Evolutionary conservation across 164 flowering plant species (phyloP).

Genomic region (Magnolia officinalis): DNA sequence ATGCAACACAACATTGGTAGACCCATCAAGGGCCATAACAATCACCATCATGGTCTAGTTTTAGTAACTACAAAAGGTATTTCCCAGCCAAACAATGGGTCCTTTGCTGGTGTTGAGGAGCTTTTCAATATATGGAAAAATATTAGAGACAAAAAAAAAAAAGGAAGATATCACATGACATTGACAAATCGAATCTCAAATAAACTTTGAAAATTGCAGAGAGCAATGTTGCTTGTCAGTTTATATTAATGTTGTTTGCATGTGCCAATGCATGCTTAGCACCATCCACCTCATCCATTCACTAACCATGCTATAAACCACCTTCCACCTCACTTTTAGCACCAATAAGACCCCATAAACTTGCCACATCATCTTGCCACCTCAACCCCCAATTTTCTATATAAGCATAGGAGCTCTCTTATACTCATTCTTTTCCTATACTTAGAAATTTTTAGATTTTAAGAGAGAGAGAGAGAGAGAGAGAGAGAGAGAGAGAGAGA

Average conservation of each 20-base stretch:
- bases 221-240: not conserved
- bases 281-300: no score
- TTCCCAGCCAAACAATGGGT: constrained; percentile 71
- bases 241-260: not conserved
- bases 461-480: no score
- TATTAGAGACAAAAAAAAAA: not conserved
- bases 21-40: constrained; percentile 98
- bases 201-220: not conserved
- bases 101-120: constrained; percentile 85
- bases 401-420: no score
- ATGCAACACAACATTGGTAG: constrained; percentile 96
- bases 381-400: no score
- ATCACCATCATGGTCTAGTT: constrained; percentile 92
- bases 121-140: constrained; percentile 25
- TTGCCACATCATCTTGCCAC: no score
- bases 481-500: no score
- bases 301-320: no score
- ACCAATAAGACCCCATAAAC: no score
- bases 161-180: not conserved
- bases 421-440: no score
- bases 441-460: no score
- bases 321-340: no score
- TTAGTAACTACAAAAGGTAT: constrained; percentile 68
- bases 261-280: no score
- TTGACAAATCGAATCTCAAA: not conserved